These are phyloP conservation scores for Penicillium vulpinum DNA, from an alignment of 2,329 filamentous ascomycete species.

Conservation along the genomic window DNA sequence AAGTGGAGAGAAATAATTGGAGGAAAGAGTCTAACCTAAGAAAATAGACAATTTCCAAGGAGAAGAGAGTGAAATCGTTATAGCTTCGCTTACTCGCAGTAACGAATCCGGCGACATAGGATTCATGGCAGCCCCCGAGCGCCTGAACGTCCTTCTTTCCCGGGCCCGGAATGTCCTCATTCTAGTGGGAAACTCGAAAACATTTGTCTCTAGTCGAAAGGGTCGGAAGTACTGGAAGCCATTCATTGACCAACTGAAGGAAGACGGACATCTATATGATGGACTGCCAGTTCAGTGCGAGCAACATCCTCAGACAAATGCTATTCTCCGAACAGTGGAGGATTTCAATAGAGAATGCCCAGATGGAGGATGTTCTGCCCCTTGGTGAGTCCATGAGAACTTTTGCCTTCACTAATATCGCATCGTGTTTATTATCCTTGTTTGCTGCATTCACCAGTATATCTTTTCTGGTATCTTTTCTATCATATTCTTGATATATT, in stretches of 20 bases:
- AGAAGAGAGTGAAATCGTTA: conserved; percentile 72
- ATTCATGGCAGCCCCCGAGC: conserved; percentile 65
- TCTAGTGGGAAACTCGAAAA: conserved; percentile 69
- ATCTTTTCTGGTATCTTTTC: too few relatives aligned
- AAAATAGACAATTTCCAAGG: conserved; percentile 72
- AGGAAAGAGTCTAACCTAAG: not conserved
- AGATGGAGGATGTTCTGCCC: conserved; percentile 67
- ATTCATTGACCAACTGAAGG: conserved; percentile 59
- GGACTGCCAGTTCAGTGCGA: conserved; percentile 63
- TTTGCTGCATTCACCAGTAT: too few relatives aligned
- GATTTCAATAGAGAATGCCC: conserved; percentile 66
- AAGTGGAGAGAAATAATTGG: conserved; percentile 25
- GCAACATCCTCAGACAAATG: conserved; percentile 54
- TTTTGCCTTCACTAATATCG: too few relatives aligned
- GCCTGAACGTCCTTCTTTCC: conserved; percentile 70
- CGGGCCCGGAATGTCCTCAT: conserved; percentile 65
- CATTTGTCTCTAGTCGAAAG: conserved; percentile 62
- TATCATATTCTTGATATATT: too few relatives aligned
- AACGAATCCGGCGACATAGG: conserved; percentile 66
- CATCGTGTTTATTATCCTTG: too few relatives aligned
- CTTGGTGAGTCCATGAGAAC: conserved; percentile 52
- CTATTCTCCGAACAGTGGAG: conserved; percentile 49
- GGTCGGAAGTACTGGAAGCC: conserved; percentile 59
- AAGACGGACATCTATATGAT: conserved; percentile 55
- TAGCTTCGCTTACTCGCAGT: conserved; percentile 67